These are phyloP conservation scores for Clonostachys rhizophaga DNA, from an alignment of 2,329 filamentous ascomycete genomes.

Conservation along the genomic window DNA sequence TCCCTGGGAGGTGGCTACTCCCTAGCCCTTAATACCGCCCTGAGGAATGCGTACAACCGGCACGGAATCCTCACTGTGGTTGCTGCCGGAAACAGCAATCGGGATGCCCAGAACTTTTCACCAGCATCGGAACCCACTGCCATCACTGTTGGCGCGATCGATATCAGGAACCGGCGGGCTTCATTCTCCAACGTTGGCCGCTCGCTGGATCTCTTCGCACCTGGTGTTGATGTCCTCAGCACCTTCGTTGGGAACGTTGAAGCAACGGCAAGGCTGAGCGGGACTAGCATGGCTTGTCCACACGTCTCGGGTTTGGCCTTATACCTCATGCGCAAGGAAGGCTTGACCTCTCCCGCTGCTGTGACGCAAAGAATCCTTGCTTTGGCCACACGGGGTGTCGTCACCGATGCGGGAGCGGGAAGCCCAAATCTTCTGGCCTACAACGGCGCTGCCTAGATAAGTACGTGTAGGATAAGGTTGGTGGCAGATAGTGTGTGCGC, in stretches of 20 bases:
- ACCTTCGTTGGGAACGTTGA: slow-evolving; percentile 39
- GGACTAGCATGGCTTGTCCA: slow-evolving; percentile 60
- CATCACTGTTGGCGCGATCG: slow-evolving; percentile 48
- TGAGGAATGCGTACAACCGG: slow-evolving; percentile 34
- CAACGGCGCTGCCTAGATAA: slow-evolving; percentile 40
- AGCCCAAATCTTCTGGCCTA: slow-evolving; percentile 44
- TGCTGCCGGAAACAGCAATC: slow-evolving; percentile 50
- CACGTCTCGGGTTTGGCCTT: slow-evolving; percentile 53
- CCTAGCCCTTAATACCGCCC: slow-evolving; percentile 41
- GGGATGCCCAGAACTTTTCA: slow-evolving; percentile 26
- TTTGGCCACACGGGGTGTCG: slow-evolving; percentile 31
- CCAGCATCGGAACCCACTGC: slow-evolving; percentile 42
- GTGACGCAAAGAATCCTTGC: slow-evolving; percentile 35
- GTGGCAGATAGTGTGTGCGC: slow-evolving; percentile 9
- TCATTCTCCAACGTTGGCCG: slow-evolving; percentile 45
- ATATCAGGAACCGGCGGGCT: slow-evolving; percentile 27
- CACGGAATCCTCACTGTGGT: slow-evolving; percentile 46
- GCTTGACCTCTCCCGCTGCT: slow-evolving; percentile 10
- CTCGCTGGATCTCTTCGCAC: slow-evolving; percentile 44
- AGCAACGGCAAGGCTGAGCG: slow-evolving; percentile 43
- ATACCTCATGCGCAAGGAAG: slow-evolving; percentile 35
- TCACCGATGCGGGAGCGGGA: slow-evolving; percentile 28
- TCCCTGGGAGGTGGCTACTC: slow-evolving; percentile 44
- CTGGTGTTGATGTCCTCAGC: slow-evolving; percentile 39
- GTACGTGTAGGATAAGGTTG: slow-evolving; percentile 29